phyloP scores from a whole-genome alignment of 148 eudicot species.

The Polygonum maritimum region DNA sequence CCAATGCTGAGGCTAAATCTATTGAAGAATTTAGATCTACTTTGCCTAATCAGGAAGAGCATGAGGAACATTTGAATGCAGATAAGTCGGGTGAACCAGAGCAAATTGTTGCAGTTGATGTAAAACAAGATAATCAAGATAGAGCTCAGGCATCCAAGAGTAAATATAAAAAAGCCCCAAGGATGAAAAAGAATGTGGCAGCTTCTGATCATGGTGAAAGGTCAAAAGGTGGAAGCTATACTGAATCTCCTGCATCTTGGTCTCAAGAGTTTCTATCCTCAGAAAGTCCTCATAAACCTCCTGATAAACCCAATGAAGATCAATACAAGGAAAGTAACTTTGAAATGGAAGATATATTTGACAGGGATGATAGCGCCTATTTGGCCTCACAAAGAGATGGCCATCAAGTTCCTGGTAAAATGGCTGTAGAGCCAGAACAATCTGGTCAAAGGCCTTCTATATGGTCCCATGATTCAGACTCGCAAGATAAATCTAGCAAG shows the following conservation, averaged over 20 bases:
- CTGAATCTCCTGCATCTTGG: conserved; percentile 28
- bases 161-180: conserved; percentile 48
- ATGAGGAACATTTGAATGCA: conserved; percentile 20
- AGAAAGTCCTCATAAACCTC: conserved; percentile 25
- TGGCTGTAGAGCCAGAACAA: conserved; percentile 34
- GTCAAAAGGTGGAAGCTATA: conserved; percentile 33
- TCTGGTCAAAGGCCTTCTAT: conserved; percentile 34
- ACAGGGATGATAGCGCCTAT: conserved; percentile 30
- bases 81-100: conserved; percentile 25
- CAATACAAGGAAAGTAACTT: conserved; percentile 23
- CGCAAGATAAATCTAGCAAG: conserved; percentile 35
- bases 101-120: conserved; percentile 24
- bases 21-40: conserved; percentile 20
- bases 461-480: conserved; percentile 29
- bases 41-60: conserved; percentile 27
- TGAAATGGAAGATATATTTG: conserved; percentile 22
- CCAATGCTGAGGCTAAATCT: conserved; percentile 22
- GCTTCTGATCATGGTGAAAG: conserved; percentile 37
- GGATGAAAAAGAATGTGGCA: conserved; percentile 33
- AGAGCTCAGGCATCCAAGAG: conserved; percentile 32
- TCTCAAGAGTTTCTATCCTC: conserved; percentile 25
- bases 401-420: conserved; percentile 24
- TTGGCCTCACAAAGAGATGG: conserved; percentile 26
- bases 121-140: conserved; percentile 28
- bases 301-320: conserved; percentile 34